Conservation (phyloP, 2,329 filamentous ascomycete species). For the Neonectria hederae region DNA sequence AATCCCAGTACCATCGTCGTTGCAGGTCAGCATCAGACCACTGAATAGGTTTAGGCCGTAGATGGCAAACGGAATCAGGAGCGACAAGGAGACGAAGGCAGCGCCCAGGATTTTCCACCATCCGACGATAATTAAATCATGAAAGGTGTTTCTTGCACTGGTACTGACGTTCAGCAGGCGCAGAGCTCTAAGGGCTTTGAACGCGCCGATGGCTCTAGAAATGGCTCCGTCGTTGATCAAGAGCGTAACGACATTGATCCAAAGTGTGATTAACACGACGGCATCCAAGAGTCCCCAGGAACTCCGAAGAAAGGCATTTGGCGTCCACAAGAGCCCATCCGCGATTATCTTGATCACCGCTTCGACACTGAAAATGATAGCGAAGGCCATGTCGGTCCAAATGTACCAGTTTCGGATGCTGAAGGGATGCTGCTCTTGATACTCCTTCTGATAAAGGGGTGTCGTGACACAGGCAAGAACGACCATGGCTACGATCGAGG, state of each 20-base stretch:
- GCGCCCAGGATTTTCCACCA: constrained; percentile 94
- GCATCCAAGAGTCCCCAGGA: constrained; percentile 98
- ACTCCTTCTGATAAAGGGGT: constrained; percentile 90
- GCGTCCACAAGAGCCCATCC: constrained; percentile 95
- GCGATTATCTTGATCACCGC: constrained; percentile 92
- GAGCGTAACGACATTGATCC: constrained; percentile 91
- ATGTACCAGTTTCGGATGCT: constrained; percentile 88
- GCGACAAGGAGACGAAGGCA: constrained; percentile 91
- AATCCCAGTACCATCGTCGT: constrained; percentile 65
- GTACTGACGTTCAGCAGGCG: constrained; percentile 95
- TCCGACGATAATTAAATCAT: constrained; percentile 92
- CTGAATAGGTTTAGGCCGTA: constrained; percentile 95
- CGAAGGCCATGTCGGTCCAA: constrained; percentile 92
- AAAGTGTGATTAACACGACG: constrained; percentile 88
- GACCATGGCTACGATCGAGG: constrained; percentile 97
- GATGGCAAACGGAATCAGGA: constrained; percentile 95
- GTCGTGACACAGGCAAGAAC: constrained; percentile 93
- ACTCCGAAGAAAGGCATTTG: constrained; percentile 95
- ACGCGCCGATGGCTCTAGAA: constrained; percentile 91
- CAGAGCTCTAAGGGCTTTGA: constrained; percentile 93
- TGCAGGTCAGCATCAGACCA: constrained; percentile 82
- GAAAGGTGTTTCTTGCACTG: constrained; percentile 94
- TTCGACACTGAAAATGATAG: constrained; percentile 84
- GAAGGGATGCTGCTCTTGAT: constrained; percentile 71
- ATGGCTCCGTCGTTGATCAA: constrained; percentile 84